A percentile compares a stretch with the other conserved stretches of the same genome.
Evolutionary conservation across 2,329 filamentous ascomycete species (phyloP).

Genomic region (Thielaviopsis ethacetica): DNA sequence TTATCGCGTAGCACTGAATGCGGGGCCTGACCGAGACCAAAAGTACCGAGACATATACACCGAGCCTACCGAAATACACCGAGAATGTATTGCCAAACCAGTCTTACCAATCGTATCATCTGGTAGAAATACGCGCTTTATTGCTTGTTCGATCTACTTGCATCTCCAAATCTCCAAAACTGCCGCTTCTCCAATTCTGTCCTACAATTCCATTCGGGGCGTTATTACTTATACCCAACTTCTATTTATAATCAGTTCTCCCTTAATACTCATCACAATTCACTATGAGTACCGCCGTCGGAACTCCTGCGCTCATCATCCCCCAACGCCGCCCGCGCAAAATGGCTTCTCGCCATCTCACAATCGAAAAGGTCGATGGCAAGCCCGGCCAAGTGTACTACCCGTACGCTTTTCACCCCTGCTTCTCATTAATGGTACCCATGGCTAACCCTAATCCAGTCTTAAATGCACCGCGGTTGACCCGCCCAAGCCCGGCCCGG

Average conservation of each 20-base stretch:
- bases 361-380: slow-evolving; percentile 54
- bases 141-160: no score
- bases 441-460: slow-evolving; percentile 19
- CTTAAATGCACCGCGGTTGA: slow-evolving; percentile 45
- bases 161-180: not conserved
- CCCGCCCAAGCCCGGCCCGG: slow-evolving; percentile 44
- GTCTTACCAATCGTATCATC: no score
- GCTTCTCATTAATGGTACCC: not conserved
- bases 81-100: not conserved
- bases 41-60: not conserved
- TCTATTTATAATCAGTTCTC: not conserved
- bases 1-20: not conserved
- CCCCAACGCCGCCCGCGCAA: slow-evolving; percentile 1
- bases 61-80: not conserved
- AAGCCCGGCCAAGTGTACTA: slow-evolving; percentile 85
- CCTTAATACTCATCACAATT: not conserved
- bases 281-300: slow-evolving; percentile 3
- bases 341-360: slow-evolving; percentile 24
- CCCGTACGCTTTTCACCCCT: slow-evolving; percentile 31
- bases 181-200: not conserved
- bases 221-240: not conserved
- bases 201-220: not conserved
- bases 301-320: slow-evolving; percentile 5
- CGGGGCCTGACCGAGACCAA: not conserved
- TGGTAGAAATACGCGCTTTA: no score